Percentiles rank a stretch among this genome's conserved stretches.
Evolutionary conservation across 2,329 filamentous ascomycete genomes (phyloP).

Genomic region (Thelonectria olida): DNA sequence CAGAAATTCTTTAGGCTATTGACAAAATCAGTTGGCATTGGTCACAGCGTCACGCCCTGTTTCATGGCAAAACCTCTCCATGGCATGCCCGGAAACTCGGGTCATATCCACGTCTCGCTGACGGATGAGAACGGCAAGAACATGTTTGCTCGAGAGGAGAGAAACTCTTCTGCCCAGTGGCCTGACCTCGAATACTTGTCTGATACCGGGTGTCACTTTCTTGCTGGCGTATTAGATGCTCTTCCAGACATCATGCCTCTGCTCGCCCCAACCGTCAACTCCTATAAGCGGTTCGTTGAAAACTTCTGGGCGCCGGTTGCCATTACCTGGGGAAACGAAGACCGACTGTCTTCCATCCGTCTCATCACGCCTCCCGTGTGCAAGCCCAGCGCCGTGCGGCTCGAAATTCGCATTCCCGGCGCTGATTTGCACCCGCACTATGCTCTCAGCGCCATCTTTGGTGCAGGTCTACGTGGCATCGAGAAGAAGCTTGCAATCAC

Average conservation of each 20-base stretch:
- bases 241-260: slow-evolving; percentile 80
- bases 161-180: slow-evolving; percentile 60
- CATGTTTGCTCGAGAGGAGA: slow-evolving; percentile 69
- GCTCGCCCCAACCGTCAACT: slow-evolving; percentile 78
- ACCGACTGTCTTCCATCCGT: slow-evolving; percentile 74
- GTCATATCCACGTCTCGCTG: slow-evolving; percentile 18
- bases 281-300: slow-evolving; percentile 80
- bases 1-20: slow-evolving; percentile 43
- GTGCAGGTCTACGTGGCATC: slow-evolving; percentile 74
- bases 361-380: slow-evolving; percentile 59
- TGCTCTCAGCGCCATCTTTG: slow-evolving; percentile 74
- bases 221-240: slow-evolving; percentile 75
- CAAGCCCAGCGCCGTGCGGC: slow-evolving; percentile 73
- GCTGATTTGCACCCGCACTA: slow-evolving; percentile 78
- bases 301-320: slow-evolving; percentile 85
- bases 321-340: slow-evolving; percentile 79
- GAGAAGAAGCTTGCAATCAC: slow-evolving; percentile 64
- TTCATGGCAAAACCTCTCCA: slow-evolving; percentile 24
- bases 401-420: slow-evolving; percentile 77
- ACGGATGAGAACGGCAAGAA: slow-evolving; percentile 61
- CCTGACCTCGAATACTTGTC: slow-evolving; percentile 71
- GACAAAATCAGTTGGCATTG: slow-evolving; percentile 15
- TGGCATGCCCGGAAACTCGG: slow-evolving; percentile 21
- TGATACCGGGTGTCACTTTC: slow-evolving; percentile 75
- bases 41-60: slow-evolving; percentile 16